These are phyloP conservation scores for Amanita exitialis DNA, from an alignment of 768 basidiomycete genomes.

Conservation along the genomic window DNA sequence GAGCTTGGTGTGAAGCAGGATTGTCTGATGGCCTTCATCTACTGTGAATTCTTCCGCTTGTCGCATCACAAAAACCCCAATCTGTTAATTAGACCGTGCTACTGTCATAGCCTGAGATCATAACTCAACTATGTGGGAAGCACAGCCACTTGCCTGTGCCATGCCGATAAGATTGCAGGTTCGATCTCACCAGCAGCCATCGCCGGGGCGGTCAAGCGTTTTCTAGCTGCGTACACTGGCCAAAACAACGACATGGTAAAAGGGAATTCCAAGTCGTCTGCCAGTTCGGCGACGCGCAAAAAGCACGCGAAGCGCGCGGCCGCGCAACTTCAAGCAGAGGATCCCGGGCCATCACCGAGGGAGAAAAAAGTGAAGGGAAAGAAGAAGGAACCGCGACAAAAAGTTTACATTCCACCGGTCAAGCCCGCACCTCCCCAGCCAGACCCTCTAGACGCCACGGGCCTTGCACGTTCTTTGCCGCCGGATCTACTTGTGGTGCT, in stretches of 20 bases:
- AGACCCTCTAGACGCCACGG: constrained; percentile 83
- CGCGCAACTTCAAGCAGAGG: constrained; percentile 31
- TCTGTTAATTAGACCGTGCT: no score
- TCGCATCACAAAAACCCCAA: no score
- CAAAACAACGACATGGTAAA: constrained; percentile 23
- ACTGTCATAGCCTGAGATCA: no score
- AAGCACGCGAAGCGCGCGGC: constrained; percentile 87
- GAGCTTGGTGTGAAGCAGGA: no score
- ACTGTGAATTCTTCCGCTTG: no score
- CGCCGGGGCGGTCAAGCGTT: no score
- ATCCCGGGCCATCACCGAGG: constrained; percentile 20
- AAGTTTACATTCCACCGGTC: constrained; percentile 79
- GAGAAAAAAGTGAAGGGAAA: constrained; percentile 36
- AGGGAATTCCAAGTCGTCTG: constrained; percentile 59
- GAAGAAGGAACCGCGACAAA: constrained; percentile 68
- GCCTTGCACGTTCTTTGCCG: constrained; percentile 63
- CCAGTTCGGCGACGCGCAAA: constrained; percentile 80
- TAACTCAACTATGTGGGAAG: no score
- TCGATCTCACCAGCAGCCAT: not conserved
- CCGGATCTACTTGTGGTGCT: constrained; percentile 79
- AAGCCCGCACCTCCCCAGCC: constrained; percentile 66
- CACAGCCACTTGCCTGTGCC: not conserved
- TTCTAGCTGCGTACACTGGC: no score
- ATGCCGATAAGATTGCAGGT: not conserved
- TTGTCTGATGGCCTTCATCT: no score